These are phyloP conservation scores for Populus tomentosa DNA, from an alignment of 441 rosid species.

Conservation along the genomic window DNA sequence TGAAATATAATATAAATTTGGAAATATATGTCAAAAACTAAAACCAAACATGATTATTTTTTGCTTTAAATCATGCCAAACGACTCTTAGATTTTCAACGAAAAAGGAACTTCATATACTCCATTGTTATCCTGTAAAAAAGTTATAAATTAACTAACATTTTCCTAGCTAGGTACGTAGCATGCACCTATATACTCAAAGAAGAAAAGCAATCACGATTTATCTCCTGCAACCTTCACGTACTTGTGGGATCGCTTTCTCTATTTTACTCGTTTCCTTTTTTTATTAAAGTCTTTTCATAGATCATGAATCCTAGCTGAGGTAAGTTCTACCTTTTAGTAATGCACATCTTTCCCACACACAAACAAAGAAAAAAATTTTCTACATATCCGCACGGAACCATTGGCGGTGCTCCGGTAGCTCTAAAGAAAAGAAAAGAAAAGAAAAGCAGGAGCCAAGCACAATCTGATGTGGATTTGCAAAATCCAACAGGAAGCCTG, in stretches of 20 bases:
- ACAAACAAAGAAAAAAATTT: neutral
- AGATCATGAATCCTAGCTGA: neutral
- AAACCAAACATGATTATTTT: too few relatives aligned
- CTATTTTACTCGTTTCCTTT: neutral
- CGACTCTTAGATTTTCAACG: too few relatives aligned
- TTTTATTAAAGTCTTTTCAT: too few relatives aligned
- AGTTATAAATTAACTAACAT: too few relatives aligned
- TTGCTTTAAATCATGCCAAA: too few relatives aligned
- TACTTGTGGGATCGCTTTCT: neutral
- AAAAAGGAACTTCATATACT: too few relatives aligned
- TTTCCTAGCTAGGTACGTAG: too few relatives aligned
- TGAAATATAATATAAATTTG: too few relatives aligned
- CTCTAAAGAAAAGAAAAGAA: neutral
- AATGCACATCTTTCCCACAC: neutral
- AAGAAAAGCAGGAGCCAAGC: neutral
- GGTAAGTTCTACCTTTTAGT: neutral
- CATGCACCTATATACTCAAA: too few relatives aligned
- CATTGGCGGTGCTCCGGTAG: neutral
- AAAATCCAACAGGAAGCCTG: neutral
- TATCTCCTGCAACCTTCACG: neutral
- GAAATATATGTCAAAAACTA: too few relatives aligned
- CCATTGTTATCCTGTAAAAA: too few relatives aligned
- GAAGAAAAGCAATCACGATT: too few relatives aligned
- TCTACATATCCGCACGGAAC: neutral
- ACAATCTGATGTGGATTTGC: constrained; percentile 25